These are phyloP conservation scores for Acorus calamus DNA, from an alignment of 106 monocot species.

Conservation along the genomic window DNA sequence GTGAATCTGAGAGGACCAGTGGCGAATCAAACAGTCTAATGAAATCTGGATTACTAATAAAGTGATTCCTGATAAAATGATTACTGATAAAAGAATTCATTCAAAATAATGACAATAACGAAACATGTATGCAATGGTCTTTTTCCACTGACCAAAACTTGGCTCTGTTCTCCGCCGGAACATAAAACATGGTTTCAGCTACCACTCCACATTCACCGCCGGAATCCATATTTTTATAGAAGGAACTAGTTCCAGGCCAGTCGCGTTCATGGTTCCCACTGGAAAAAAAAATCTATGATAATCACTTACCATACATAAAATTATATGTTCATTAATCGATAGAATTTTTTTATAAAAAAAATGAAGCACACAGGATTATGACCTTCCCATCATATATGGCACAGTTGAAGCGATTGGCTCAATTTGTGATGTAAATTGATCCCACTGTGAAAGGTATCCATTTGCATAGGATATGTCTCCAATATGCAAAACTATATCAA, in stretches of 20 bases:
- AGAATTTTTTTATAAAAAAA: neutral
- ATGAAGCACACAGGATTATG: neutral
- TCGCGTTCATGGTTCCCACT: slow-evolving; percentile 97
- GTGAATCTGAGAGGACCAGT: too few relatives aligned
- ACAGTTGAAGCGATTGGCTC: slow-evolving; percentile 83
- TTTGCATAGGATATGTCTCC: slow-evolving; percentile 90
- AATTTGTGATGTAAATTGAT: slow-evolving; percentile 86
- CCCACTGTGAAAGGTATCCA: slow-evolving; percentile 96
- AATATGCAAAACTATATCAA: slow-evolving; percentile 81
- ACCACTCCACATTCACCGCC: slow-evolving; percentile 94
- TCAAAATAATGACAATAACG: too few relatives aligned
- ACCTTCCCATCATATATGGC: slow-evolving; percentile 95
- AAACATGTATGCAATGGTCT: too few relatives aligned
- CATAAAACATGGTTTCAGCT: slow-evolving; percentile 75
- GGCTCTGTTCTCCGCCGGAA: slow-evolving; percentile 76
- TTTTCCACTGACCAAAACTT: slow-evolving; percentile 54
- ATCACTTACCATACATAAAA: neutral
- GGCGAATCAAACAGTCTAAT: too few relatives aligned
- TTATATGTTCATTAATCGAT: too few relatives aligned
- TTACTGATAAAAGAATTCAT: too few relatives aligned
- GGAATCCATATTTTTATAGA: slow-evolving; percentile 71
- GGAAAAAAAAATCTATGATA: slow-evolving; percentile 7
- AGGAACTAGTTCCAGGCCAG: slow-evolving; percentile 87
- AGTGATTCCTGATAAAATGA: too few relatives aligned
- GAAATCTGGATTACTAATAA: too few relatives aligned